These are phyloP conservation scores for Ambrosia hybrid DNA, from an alignment of 140 eudicot genomes.

Conservation along the genomic window DNA sequence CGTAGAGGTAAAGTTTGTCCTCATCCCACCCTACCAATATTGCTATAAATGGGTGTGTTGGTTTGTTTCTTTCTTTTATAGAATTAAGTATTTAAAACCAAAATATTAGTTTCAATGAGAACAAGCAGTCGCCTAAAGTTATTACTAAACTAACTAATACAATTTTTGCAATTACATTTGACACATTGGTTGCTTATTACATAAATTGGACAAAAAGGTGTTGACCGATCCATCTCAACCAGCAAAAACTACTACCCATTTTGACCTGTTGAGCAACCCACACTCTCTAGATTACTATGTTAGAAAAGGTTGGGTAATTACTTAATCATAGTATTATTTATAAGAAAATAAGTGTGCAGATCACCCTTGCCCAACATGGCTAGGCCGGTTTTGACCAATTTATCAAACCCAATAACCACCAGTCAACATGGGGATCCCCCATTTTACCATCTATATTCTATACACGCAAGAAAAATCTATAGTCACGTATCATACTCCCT, in stretches of 20 bases:
- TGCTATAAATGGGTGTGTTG: too few species aligned
- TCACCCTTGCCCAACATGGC: background rate
- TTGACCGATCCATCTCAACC: too few species aligned
- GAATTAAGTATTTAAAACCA: too few species aligned
- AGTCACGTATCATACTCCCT: background rate
- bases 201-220: too few species aligned
- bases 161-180: background rate
- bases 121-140: too few species aligned
- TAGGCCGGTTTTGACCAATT: background rate
- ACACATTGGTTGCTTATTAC: background rate
- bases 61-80: too few species aligned
- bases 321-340: background rate
- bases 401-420: background rate
- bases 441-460: background rate
- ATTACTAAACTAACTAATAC: too few species aligned
- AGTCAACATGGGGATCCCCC: background rate
- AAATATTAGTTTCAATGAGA: too few species aligned
- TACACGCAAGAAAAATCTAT: background rate
- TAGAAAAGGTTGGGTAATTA: background rate
- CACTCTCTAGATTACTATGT: background rate
- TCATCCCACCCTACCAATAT: too few species aligned
- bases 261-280: background rate
- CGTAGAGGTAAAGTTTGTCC: too few species aligned
- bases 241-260: background rate
- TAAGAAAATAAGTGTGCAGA: background rate